A percentile compares a stretch with the other conserved stretches of the same genome.
phyloP scores from a whole-genome alignment of 805 yeast genomes.

The Pichia sporocuriosa region DNA sequence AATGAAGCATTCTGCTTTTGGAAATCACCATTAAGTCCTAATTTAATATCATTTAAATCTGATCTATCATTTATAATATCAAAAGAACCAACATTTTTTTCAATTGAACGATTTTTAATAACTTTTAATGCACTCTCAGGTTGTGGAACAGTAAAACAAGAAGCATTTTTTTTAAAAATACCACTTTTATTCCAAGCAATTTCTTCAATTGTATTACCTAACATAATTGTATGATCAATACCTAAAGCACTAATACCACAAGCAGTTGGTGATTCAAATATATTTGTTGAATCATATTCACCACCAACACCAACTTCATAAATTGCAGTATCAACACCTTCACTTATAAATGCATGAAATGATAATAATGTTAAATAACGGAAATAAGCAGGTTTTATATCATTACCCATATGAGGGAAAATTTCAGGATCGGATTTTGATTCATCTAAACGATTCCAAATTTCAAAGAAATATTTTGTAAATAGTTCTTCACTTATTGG shows the following conservation, averaged over 20 bases:
- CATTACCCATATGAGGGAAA: constrained; percentile 71
- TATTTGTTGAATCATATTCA: constrained; percentile 92
- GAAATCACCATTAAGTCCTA: constrained; percentile 80
- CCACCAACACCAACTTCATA: constrained; percentile 99
- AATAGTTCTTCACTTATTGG: constrained; percentile 79
- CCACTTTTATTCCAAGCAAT: constrained; percentile 98
- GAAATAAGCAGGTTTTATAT: constrained; percentile 86
- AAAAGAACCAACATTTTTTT: constrained; percentile 44
- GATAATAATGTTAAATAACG: constrained; percentile 83
- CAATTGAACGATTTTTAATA: constrained; percentile 60
- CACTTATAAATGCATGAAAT: constrained; percentile 82
- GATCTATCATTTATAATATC: constrained; percentile 44
- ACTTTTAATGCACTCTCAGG: constrained; percentile 48
- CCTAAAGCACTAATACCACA: constrained; percentile 86
- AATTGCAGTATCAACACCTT: constrained; percentile 88
- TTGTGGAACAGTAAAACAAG: constrained; percentile 61
- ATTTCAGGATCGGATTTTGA: constrained; percentile 45
- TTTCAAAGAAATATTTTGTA: constrained; percentile 86
- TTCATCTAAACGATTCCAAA: constrained; percentile 69
- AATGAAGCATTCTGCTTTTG: constrained; percentile 83
- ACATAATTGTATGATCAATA: constrained; percentile 80
- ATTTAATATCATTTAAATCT: constrained; percentile 34
- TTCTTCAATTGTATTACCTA: constrained; percentile 81
- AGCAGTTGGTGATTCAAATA: constrained; percentile 69
- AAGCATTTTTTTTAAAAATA: constrained; percentile 63